Base-by-base conservation (phyloP, 108 stramenopile genomes). In the Cylindrotheca closterium region DNA sequence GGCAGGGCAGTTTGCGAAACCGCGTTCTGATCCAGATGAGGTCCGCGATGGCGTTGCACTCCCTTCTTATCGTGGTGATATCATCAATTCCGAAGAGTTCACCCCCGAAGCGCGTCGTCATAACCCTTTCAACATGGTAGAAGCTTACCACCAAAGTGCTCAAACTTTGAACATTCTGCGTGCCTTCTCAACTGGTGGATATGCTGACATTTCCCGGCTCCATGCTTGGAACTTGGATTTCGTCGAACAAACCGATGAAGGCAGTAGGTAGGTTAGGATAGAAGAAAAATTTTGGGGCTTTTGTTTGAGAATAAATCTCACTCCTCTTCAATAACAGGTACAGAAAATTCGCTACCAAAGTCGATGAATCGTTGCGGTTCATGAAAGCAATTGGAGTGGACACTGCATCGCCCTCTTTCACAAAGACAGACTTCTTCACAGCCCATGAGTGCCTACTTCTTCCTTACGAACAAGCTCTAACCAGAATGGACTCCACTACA, bases 191-290 rank as follows among this genome's bases (percentile, higher is more conserved):
- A 94, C 92, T 28, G 96, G 96, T 60, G 97, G 97, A 56, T 97
- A 95, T 66, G 97, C 97, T 34, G 97, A 98, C 79, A 95, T 99
- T 62, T 77, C 80, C 59, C 81, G 91, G 30, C 88, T 98, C 31
- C 95, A 96, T 74, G 95, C 96, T 21, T 99, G 98, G 98, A 97
- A 97, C 79, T 81, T 99, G 79, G 97, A 97, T 67, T 99, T 99
- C 69, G 97, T 99, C 24, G 95, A 97, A 53, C 78, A 93, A 63
- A 92, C 95, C 33, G 82, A 91, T 21, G 93, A 94, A 73, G 92
- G 93, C 23, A 87, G 84, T 51, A 79, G 88, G 85, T 98, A 88
- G 63, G 82, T 83, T 22, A n/a, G 0, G n/a, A 5, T 0, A 24
- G 29, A 33, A 27, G 17, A 25, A 1, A n/a, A 30, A 47, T 60